phyloP scores from a whole-genome alignment of 2,329 filamentous ascomycete species.

The Aschersonia sp. region DNA sequence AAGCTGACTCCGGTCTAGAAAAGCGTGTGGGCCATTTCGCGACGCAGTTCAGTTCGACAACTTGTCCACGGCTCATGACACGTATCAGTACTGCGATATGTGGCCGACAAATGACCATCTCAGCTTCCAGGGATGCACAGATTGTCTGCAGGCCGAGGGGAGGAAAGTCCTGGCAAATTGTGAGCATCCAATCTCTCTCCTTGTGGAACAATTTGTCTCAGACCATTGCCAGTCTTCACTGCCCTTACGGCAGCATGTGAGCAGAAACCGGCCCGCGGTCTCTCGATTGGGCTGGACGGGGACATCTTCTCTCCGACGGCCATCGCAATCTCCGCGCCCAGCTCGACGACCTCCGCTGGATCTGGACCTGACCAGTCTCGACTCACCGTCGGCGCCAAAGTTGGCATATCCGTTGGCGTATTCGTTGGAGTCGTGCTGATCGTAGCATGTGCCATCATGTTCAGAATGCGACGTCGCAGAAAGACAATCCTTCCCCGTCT shows the following conservation, averaged over 20 bases:
- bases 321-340: conserved; percentile 36
- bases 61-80: conserved; percentile 26
- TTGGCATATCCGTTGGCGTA: conserved; percentile 41
- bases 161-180: conserved; percentile 38
- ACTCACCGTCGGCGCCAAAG: conserved; percentile 37
- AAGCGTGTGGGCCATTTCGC: conserved; percentile 35
- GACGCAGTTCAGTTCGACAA: conserved; percentile 33
- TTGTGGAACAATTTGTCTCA: background rate
- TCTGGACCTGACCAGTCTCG: conserved; percentile 24
- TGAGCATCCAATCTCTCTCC: conserved; percentile 14
- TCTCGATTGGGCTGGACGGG: conserved; percentile 34
- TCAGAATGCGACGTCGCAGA: conserved; percentile 40
- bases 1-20: conserved; percentile 22
- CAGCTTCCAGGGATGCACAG: conserved; percentile 25
- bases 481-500: conserved; percentile 34
- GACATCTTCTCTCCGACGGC: conserved; percentile 31
- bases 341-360: conserved; percentile 22
- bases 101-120: conserved; percentile 26
- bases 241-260: conserved; percentile 41
- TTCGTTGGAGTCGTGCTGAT: conserved; percentile 31
- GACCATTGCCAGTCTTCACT: conserved; percentile 23
- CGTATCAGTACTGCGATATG: conserved; percentile 38
- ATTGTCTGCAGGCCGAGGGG: conserved; percentile 27
- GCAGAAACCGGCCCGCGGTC: conserved; percentile 32
- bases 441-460: conserved; percentile 37